A percentile compares a stretch with the other conserved stretches of the same genome.
Evolutionary conservation across 768 basidiomycete genomes (phyloP).

Genomic region (Hypholoma fasciculare): DNA sequence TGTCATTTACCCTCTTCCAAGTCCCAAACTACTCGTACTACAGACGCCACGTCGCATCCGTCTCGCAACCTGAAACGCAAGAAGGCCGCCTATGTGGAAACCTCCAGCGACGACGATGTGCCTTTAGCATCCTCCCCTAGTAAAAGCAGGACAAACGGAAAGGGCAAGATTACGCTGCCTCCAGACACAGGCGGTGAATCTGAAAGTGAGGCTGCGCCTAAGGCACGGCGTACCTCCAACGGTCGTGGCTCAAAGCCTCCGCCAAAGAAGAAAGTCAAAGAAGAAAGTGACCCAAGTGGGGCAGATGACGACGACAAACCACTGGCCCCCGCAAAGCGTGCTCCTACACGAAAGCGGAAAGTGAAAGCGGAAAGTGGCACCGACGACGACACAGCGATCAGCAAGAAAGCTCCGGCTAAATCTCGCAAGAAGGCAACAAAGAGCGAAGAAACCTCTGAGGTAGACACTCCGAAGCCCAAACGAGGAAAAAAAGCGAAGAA

Average conservation of each 20-base stretch:
- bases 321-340: slow-evolving; percentile 35
- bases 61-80: slow-evolving; percentile 58
- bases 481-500: slow-evolving; percentile 42
- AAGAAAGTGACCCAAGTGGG: slow-evolving; percentile 34
- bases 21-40: slow-evolving; percentile 55
- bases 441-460: slow-evolving; percentile 48
- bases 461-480: slow-evolving; percentile 45
- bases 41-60: slow-evolving; percentile 41
- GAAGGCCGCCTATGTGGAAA: slow-evolving; percentile 50
- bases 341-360: slow-evolving; percentile 41
- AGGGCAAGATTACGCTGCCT: slow-evolving; percentile 32
- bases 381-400: slow-evolving; percentile 39
- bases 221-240: slow-evolving; percentile 45
- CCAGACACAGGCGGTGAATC: slow-evolving; percentile 36
- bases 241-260: slow-evolving; percentile 52
- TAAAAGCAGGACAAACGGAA: slow-evolving; percentile 47
- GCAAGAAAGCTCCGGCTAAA: slow-evolving; percentile 48
- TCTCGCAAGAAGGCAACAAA: slow-evolving; percentile 53
- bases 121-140: slow-evolving; percentile 74
- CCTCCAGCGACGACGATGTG: slow-evolving; percentile 71
- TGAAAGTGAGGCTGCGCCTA: slow-evolving; percentile 43
- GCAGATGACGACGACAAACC: slow-evolving; percentile 39
- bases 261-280: slow-evolving; percentile 67
- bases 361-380: slow-evolving; percentile 52
- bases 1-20: slow-evolving; percentile 24